These are phyloP conservation scores for Fusarium odoratissimum DNA, from an alignment of 2,329 filamentous ascomycete genomes.

Conservation along the genomic window DNA sequence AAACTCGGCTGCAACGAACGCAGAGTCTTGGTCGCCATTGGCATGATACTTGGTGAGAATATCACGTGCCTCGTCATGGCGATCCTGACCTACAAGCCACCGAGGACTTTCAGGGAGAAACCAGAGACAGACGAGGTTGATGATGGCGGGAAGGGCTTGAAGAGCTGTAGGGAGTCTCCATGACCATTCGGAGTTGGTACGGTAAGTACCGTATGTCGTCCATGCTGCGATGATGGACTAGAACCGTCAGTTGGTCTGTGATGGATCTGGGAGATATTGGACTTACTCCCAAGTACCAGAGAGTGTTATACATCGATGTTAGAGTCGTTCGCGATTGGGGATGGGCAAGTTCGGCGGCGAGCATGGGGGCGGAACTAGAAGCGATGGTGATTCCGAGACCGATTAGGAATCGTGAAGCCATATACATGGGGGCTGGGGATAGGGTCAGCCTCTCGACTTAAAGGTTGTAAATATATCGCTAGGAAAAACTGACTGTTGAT, in stretches of 20 bases:
- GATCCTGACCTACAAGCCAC: not conserved
- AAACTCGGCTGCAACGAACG: not conserved
- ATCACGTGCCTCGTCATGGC: not conserved
- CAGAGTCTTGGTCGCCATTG: not conserved
- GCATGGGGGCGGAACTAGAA: not conserved
- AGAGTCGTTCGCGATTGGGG: not conserved
- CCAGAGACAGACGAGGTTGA: not conserved
- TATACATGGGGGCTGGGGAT: not conserved
- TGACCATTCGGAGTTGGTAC: not conserved
- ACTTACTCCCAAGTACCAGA: not conserved
- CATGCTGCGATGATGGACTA: not conserved
- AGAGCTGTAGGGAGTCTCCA: not conserved
- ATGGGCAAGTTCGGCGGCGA: not conserved
- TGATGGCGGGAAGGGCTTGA: not conserved
- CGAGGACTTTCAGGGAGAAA: not conserved
- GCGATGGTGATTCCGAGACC: not conserved
- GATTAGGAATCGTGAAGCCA: not conserved
- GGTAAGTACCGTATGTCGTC: not conserved
- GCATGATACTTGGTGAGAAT: not conserved
- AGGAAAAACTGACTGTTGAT: not conserved
- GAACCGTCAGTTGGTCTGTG: no score
- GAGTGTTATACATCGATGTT: not conserved
- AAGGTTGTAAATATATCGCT: no score
- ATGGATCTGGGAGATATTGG: no score
- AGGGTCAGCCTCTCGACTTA: not conserved